These are phyloP conservation scores for Boletus rex-veris DNA, from an alignment of 768 basidiomycete genomes.

Conservation along the genomic window DNA sequence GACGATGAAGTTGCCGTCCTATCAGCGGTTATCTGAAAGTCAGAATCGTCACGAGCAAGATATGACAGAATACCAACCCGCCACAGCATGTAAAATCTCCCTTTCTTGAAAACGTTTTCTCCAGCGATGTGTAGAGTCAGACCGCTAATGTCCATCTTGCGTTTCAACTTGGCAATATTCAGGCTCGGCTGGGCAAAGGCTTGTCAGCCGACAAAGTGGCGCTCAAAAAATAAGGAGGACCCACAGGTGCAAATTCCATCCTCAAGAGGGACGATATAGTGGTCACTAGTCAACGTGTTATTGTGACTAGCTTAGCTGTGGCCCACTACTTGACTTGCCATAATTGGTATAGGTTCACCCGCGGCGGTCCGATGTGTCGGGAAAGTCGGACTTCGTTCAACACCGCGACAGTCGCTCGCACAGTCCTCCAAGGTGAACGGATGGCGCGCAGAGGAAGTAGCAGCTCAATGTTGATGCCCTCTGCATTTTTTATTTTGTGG, in stretches of 20 bases:
- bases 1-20: slow-evolving; percentile 28
- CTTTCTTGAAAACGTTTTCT: slow-evolving; percentile 1
- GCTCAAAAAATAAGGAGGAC: slow-evolving; percentile 14
- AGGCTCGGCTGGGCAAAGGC: slow-evolving; percentile 12
- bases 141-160: slow-evolving; percentile 22
- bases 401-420: not conserved
- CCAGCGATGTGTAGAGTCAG: slow-evolving; percentile 21
- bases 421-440: not conserved
- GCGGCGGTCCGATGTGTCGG: no score
- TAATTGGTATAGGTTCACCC: slow-evolving; percentile 9
- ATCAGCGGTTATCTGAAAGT: not conserved
- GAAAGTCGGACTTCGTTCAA: not conserved
- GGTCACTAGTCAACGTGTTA: slow-evolving; percentile 20
- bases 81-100: slow-evolving; percentile 28
- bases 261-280: not conserved
- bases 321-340: slow-evolving; percentile 19
- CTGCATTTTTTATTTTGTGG: slow-evolving; percentile 3
- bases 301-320: slow-evolving; percentile 12
- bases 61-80: slow-evolving; percentile 11
- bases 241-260: slow-evolving; percentile 32
- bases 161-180: slow-evolving; percentile 21
- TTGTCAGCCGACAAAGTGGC: slow-evolving; percentile 5
- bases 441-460: not conserved
- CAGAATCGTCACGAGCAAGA: not conserved
- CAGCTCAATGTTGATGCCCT: not conserved